Conservation (phyloP, 257 asterid species). For the Gardenia jasminoides region DNA sequence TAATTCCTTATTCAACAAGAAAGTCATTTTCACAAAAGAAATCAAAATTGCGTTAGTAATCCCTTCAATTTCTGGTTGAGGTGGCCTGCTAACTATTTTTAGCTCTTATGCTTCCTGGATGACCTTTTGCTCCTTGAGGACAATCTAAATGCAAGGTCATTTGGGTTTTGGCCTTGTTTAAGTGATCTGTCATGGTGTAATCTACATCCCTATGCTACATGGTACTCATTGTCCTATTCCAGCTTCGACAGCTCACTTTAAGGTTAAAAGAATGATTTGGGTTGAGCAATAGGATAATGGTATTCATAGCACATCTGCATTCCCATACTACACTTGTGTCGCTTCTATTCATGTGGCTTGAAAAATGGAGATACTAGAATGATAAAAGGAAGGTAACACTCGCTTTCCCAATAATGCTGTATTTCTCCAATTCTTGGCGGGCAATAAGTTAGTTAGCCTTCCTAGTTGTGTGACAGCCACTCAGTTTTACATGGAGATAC, state of each 20-base stretch:
- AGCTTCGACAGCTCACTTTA: not conserved
- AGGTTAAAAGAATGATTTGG: not conserved
- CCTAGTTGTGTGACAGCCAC: not conserved
- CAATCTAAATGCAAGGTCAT: not conserved
- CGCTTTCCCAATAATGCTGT: not conserved
- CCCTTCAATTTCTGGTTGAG: not conserved
- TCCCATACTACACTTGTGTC: not conserved
- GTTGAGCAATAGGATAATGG: not conserved
- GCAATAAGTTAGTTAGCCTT: not conserved
- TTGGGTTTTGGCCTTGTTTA: not conserved
- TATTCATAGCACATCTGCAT: not conserved
- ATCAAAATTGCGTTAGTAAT: slow-evolving; percentile 49
- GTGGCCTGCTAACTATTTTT: not conserved
- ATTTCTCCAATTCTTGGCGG: not conserved
- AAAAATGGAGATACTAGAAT: not conserved
- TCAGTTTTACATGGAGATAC: not conserved
- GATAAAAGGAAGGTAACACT: not conserved
- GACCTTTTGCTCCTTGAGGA: not conserved
- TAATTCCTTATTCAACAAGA: slow-evolving; percentile 74
- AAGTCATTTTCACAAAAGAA: slow-evolving; percentile 48
- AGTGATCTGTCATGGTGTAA: not conserved
- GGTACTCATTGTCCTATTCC: not conserved
- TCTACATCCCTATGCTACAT: not conserved
- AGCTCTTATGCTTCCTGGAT: slow-evolving; percentile 2
- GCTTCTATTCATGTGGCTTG: not conserved